Evolutionary conservation across 352 stramenopile genomes (phyloP).

Genomic region (Pythium pectinolyticum): DNA sequence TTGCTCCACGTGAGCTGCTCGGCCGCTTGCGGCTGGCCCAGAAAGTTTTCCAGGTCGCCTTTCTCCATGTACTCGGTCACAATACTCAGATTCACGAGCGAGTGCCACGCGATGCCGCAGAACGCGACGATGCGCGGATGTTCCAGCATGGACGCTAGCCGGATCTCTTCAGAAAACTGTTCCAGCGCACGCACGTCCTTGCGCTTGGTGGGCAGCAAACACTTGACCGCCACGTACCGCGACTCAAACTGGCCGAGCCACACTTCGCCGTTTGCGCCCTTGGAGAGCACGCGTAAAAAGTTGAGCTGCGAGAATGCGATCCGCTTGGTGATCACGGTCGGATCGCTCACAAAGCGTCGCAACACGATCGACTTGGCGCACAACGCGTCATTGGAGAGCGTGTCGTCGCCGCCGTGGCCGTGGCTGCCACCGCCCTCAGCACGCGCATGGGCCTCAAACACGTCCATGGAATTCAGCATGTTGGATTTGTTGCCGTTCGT

Average conservation of each 20-base stretch:
- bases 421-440: slow-evolving; percentile 33
- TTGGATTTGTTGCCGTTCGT: slow-evolving; percentile 15
- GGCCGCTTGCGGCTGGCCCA: slow-evolving; percentile 42
- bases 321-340: slow-evolving; percentile 67
- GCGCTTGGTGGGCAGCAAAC: slow-evolving; percentile 61
- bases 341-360: slow-evolving; percentile 63
- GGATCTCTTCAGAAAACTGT: slow-evolving; percentile 81
- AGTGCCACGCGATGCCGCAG: slow-evolving; percentile 80
- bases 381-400: slow-evolving; percentile 66
- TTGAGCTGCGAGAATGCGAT: slow-evolving; percentile 77
- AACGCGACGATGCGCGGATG: slow-evolving; percentile 84
- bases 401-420: slow-evolving; percentile 47
- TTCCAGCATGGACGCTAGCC: slow-evolving; percentile 71
- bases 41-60: slow-evolving; percentile 61
- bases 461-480: slow-evolving; percentile 26
- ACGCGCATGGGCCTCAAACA: slow-evolving; percentile 33
- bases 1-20: slow-evolving; percentile 49
- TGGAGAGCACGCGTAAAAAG: slow-evolving; percentile 67
- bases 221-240: slow-evolving; percentile 80
- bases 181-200: slow-evolving; percentile 62
- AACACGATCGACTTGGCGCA: slow-evolving; percentile 57
- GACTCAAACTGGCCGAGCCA: slow-evolving; percentile 80
- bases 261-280: slow-evolving; percentile 78
- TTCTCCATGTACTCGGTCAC: slow-evolving; percentile 81
- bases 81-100: slow-evolving; percentile 66